Base-by-base conservation (phyloP, 257 asterid species). In the Perilla frutescens region DNA sequence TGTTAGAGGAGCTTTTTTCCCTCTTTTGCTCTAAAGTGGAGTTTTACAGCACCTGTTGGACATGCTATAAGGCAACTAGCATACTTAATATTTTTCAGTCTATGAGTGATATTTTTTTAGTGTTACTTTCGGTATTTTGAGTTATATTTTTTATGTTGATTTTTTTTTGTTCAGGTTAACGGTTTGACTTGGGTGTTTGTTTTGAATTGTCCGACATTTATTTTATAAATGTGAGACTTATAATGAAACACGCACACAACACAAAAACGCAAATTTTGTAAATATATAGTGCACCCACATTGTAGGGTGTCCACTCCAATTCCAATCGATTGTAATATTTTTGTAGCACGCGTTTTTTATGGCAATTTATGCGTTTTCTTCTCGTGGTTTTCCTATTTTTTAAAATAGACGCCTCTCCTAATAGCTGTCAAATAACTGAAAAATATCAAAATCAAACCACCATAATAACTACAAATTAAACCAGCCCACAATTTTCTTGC, bases 311-410 rank as follows among this genome's bases (percentile, higher is more conserved):
- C 68, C 26, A 20, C 26, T 20, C 26, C 26, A 20, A 1, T 44
- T 34, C 34, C 15, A 50, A 50, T 13, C 0, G 56, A 2, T 13
- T 14, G n/a, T 2, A 58, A 8, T 53, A 34, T 4, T 9, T 58
- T 78, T 44, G 13, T 34, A 37, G 62, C 84, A 79, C 80, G 82
- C 78, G 82, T 76, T 82, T 39, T 66, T 69, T 44, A 60, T 82
- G 82, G 71, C 76, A 43, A 59, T 68, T 71, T 60, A 12, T 40
- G 14, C 78, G 70, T 56, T 73, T 71, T 14, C 5, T 53, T 36
- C 70, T 45, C 73, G 73, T 70, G 80, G 57, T 29, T 45, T 45
- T 45, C 48, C 40, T 20, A 13, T 34, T 63, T 8, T 31, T 15
- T 64, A 20, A 68, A 76, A n/a, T 76, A 9, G 63, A 32, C 76